Evolutionary conservation across 1,284 basidiomycete genomes (phyloP), one percentile per base, ranked within the genome.

Genomic region (Ceratobasidium sp.): DNA sequence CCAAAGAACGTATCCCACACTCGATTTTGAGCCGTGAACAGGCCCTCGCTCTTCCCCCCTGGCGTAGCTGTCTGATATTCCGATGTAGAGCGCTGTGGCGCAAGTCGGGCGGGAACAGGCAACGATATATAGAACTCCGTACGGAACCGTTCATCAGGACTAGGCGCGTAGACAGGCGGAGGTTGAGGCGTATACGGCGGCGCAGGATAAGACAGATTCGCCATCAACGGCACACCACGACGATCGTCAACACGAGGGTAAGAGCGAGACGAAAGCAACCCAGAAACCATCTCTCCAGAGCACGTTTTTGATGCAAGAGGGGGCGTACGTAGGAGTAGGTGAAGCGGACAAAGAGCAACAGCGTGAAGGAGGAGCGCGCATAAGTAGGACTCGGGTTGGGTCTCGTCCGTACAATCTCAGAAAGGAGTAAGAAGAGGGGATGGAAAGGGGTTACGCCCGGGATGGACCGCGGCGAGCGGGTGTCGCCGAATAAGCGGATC

Each of bases 1-100:
- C 59, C 59, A 45, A 62, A 62, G 24, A 45, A 45, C 59, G 59
- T 22, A 24, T 44, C 59, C 36, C 59, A 45, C 2, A 22, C 5
- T 3, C 41, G 59, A 45, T 44, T 22, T 33, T 24, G 59, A 15
- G 59, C 24, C n/a, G 59, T 22, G 9, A 45, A 45, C 8, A 6
- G 44, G 41, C 36, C 44, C 14, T 22, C 36, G 11, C 41, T 31
- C 17, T 44, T 22, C 41, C 31, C 15, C 4, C 9, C 15, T 41
- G 22, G n/a, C 22, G 15, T 41, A 17, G 33, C 59, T 31, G 24
- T n/a, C n/a, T n/a, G n/a, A n/a, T n/a, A n/a, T n/a, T n/a, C n/a
- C n/a, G 33, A 29, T 7, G 2, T 4, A 9, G 41, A 17, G 19
- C 41, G 29, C 36, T 5, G 36, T 5, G 36, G 36, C 11, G 36